Percentiles rank a stretch among this genome's conserved stretches.
Evolutionary conservation across 2,329 filamentous ascomycete genomes (phyloP).

Genomic region (Achaetomium macrosporum): DNA sequence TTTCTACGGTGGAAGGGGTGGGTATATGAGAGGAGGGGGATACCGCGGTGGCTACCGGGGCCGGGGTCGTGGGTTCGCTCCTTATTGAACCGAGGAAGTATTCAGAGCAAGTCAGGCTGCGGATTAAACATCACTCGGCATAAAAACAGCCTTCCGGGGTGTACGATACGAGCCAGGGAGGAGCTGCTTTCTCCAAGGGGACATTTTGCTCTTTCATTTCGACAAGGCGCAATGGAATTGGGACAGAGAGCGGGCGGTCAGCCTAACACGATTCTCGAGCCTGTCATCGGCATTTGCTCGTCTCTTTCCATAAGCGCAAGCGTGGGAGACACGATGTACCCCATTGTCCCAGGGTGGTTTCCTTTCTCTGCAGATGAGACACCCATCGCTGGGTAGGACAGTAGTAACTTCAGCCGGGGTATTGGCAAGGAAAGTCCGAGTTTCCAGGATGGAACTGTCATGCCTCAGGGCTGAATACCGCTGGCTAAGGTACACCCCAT

Average conservation of each 20-base stretch:
- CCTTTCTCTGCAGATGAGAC: neutral
- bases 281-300: neutral
- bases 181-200: neutral
- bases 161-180: constrained; percentile 11
- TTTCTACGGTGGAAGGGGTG: constrained; percentile 39
- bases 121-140: neutral
- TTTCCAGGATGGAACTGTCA: too few relatives aligned
- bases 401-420: too few relatives aligned
- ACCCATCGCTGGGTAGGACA: too few relatives aligned
- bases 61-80: constrained; percentile 57
- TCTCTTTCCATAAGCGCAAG: neutral
- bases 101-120: neutral
- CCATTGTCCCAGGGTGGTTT: neutral
- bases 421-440: too few relatives aligned
- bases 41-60: constrained; percentile 59
- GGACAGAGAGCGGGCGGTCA: constrained; percentile 10
- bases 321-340: neutral
- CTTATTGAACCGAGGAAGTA: constrained; percentile 45
- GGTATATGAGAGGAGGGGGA: constrained; percentile 48
- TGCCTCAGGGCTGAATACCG: too few relatives aligned
- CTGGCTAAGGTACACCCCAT: too few relatives aligned
- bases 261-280: neutral
- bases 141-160: constrained; percentile 2
- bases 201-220: constrained; percentile 8
- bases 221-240: constrained; percentile 10